Evolutionary conservation across 495 filamentous ascomycete genomes (phyloP).

Genomic region (Neurospora pannonica): DNA sequence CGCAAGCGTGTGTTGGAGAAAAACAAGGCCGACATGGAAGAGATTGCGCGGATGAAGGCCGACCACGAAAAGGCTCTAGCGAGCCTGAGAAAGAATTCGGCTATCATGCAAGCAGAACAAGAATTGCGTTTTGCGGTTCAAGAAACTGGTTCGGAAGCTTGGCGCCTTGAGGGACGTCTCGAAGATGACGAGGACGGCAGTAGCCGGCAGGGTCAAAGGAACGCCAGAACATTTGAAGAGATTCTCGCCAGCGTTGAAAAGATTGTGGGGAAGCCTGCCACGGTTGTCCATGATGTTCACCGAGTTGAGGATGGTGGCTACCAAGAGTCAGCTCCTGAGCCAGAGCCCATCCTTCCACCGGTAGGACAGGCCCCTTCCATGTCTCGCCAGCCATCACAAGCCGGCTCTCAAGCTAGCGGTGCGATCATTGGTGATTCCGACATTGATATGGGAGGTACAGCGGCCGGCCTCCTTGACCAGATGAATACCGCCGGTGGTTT

Average conservation of each 20-base stretch:
- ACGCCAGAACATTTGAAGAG: conserved; percentile 49
- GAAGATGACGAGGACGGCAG: conserved; percentile 44
- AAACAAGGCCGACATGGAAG: conserved; percentile 55
- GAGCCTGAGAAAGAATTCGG: conserved; percentile 57
- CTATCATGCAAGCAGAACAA: conserved; percentile 55
- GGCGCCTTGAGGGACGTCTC: conserved; percentile 53
- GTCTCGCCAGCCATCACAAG: conserved; percentile 38
- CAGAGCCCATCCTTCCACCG: conserved; percentile 21
- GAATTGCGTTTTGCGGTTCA: conserved; percentile 47
- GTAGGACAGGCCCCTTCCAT: conserved; percentile 15
- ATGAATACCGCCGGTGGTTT: conserved; percentile 42
- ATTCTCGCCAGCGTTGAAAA: conserved; percentile 49
- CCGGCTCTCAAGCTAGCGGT: conserved; percentile 41
- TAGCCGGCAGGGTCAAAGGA: conserved; percentile 31
- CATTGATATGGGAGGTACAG: conserved; percentile 57
- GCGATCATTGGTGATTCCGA: conserved; percentile 47
- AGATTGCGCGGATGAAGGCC: conserved; percentile 73
- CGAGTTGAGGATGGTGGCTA: conserved; percentile 63
- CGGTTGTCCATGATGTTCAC: conserved; percentile 50
- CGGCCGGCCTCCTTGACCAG: conserved; percentile 53
- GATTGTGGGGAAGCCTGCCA: conserved; percentile 45
- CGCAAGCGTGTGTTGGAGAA: conserved; percentile 59
- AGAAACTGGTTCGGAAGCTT: conserved; percentile 48
- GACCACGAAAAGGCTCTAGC: conserved; percentile 66
- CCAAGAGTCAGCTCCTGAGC: conserved; percentile 47